Conservation (phyloP, 257 asterid genomes). For the Fraxinus excelsior region DNA sequence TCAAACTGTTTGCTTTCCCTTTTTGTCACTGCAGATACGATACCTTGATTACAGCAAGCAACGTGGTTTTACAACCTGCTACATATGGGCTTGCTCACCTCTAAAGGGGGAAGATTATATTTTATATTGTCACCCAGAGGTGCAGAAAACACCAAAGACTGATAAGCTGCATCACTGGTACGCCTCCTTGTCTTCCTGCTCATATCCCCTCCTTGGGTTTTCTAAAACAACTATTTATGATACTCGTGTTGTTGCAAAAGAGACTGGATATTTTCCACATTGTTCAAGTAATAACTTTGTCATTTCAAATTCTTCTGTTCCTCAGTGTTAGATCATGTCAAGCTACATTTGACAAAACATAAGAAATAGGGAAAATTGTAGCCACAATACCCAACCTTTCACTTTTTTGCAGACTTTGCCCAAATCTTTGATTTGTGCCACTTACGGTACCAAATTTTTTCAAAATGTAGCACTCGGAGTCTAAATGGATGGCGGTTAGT, state of each 20-base stretch:
- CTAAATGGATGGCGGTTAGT: too few relatives aligned
- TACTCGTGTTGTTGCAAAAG: background rate
- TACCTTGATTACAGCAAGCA: conserved; percentile 81
- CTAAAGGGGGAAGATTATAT: conserved; percentile 71
- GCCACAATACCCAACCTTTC: too few relatives aligned
- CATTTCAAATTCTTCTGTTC: background rate
- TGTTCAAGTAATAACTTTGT: too few relatives aligned
- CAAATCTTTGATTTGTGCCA: too few relatives aligned
- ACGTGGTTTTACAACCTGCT: conserved; percentile 66
- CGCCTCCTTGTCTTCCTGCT: conserved; percentile 17
- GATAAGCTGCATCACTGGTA: conserved; percentile 68
- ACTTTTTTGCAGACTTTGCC: too few relatives aligned
- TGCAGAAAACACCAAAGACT: conserved; percentile 63
- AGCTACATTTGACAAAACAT: background rate
- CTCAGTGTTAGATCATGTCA: background rate
- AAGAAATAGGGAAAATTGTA: too few relatives aligned
- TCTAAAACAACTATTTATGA: conserved; percentile 6
- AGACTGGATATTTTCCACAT: background rate
- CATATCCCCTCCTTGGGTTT: background rate
- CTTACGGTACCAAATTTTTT: too few relatives aligned
- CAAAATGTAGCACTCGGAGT: too few relatives aligned
- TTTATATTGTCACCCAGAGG: conserved; percentile 73
- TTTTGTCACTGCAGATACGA: conserved; percentile 53
- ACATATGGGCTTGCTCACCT: conserved; percentile 89
- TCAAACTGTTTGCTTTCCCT: conserved; percentile 2